phyloP scores from a whole-genome alignment of 75 land plant genomes.

The Cunninghamia lanceolata region DNA sequence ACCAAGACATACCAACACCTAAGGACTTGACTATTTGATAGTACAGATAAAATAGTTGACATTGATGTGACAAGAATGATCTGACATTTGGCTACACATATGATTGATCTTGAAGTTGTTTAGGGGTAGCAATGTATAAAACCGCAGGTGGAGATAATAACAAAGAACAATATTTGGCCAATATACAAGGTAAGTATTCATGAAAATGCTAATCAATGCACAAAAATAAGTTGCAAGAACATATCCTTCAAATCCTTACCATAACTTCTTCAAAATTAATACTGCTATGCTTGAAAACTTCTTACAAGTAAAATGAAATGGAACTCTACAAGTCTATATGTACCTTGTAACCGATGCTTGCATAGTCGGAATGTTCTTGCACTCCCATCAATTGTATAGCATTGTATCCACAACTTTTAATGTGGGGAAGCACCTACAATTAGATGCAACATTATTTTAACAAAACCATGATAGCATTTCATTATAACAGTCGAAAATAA shows the following conservation, averaged over 20 bases:
- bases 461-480: background rate
- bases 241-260: background rate
- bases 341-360: conserved; percentile 92
- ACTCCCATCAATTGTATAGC: conserved; percentile 86
- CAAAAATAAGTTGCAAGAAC: background rate
- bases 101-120: no score
- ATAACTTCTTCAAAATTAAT: background rate
- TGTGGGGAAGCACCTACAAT: conserved; percentile 80
- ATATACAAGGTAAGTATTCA: background rate
- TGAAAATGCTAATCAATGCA: background rate
- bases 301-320: background rate
- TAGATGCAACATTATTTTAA: background rate
- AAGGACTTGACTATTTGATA: no score
- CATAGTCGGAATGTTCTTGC: conserved; percentile 91
- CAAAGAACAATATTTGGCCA: background rate
- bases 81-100: no score
- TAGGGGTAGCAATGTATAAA: background rate
- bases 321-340: conserved; percentile 12
- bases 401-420: conserved; percentile 92
- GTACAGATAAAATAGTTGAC: no score
- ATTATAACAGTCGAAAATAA: background rate
- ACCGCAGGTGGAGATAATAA: background rate
- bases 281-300: background rate
- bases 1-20: no score
- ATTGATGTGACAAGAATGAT: no score